Evolutionary conservation across 768 basidiomycete genomes (phyloP), one percentile per base, ranked within the genome.

Genomic region (Phlebiopsis gigantea): DNA sequence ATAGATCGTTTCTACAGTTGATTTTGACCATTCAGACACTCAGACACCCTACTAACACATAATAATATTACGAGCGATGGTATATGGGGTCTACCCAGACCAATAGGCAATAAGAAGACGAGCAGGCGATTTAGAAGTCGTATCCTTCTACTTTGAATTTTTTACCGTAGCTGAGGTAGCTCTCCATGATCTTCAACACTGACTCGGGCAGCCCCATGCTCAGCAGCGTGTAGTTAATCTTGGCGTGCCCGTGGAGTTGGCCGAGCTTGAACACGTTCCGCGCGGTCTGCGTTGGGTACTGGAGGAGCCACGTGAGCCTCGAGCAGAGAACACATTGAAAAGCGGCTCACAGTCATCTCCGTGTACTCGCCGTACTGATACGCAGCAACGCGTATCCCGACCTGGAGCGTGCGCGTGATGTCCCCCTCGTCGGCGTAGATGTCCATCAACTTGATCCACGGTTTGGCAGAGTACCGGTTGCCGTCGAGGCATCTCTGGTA

Each of bases 371-470:
- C 89, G 62, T 83, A 85, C 69, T 95, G 90, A 75, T 98, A 98
- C 24, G 93, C 91, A 25, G 93, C 91, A 34, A 98, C 83, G 28
- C 94, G 82, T 55, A 98, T 93, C 2, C 91, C 95, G 1, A 90
- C 91, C 71, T 97, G 95, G 60, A 98, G 80, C 43, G 84, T 85
- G 45, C 93, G 78, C 65, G 89, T 90, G 56, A 98, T 85, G 67
- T 98, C 97, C 3, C 93, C 90, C 63, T 99, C 97, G 1, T 93
- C 93, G n/a, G 93, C 86, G 63, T 97, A 98, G 82, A 87, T 90
- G 72, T 98, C 94, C 76, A 99, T 82, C 49, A 98, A 72, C 71
- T 94, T 95, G 49, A 81, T 73, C 93, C 97, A 95, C 4, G 95
- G 94, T 70, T 96, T 98, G 57, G 85, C 80, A 4, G 90, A 88